These are phyloP conservation scores for Prunus fruticosa DNA, from an alignment of 306 rosid genomes.

Conservation along the genomic window DNA sequence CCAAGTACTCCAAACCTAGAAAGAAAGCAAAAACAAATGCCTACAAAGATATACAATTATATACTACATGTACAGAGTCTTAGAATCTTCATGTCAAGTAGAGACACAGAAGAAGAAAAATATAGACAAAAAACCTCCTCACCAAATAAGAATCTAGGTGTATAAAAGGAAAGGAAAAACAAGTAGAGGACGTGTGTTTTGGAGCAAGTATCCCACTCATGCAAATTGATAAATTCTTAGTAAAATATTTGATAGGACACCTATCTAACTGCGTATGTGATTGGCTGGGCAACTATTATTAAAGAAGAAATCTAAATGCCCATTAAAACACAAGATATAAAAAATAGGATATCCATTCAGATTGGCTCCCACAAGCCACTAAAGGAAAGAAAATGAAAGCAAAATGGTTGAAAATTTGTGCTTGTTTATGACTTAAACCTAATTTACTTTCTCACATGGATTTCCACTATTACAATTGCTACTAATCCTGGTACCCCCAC, in stretches of 20 bases:
- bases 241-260: neutral
- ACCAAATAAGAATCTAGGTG: too few species aligned
- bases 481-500: constrained; percentile 14
- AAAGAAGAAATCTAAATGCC: neutral
- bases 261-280: neutral
- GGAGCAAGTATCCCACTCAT: constrained; percentile 5
- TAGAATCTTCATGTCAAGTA: neutral
- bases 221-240: neutral
- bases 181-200: neutral
- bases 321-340: neutral
- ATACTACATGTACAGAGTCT: neutral
- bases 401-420: neutral
- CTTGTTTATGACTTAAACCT: constrained; percentile 25
- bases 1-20: too few species aligned
- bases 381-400: neutral
- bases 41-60: too few species aligned
- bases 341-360: constrained; percentile 2
- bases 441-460: constrained; percentile 22
- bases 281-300: neutral
- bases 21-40: too few species aligned
- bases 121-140: neutral
- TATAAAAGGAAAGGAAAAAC: neutral
- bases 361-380: neutral
- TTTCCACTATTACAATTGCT: constrained; percentile 30
- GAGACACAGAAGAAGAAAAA: neutral